Evolutionary conservation across 345 rosid species (phyloP).

Genomic region (Pelargonium nanum): DNA sequence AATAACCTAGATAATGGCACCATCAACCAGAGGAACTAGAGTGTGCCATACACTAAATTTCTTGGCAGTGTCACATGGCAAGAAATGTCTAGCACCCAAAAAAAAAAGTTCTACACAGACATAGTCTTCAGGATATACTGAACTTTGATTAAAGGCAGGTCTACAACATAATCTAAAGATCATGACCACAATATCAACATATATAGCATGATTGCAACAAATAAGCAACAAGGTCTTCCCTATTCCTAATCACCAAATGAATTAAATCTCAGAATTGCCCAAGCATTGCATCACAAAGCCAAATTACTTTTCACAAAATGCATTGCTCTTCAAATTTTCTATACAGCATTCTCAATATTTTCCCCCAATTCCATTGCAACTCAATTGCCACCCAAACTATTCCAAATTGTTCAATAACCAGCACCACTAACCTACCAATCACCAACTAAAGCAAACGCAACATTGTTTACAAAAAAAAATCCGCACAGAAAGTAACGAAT

Average conservation of each 20-base stretch:
- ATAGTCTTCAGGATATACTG: no score
- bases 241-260: no score
- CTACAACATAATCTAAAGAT: not conserved
- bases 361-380: not conserved
- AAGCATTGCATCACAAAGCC: no score
- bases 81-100: not conserved
- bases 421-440: no score
- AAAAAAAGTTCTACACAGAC: not conserved
- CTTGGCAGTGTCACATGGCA: not conserved
- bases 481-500: not conserved
- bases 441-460: not conserved
- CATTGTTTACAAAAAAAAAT: not conserved
- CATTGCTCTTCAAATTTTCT: not conserved
- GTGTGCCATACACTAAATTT: not conserved
- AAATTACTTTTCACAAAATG: no score
- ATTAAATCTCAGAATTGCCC: no score
- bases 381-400: not conserved
- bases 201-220: not conserved
- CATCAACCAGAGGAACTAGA: not conserved
- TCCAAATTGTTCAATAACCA: no score
- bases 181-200: not conserved
- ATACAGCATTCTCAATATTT: not conserved
- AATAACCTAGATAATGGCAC: not conserved
- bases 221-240: not conserved
- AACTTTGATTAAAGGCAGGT: not conserved